Percentiles rank a stretch among this genome's conserved stretches.
These are phyloP conservation scores for Coleophoma eucalyptorum DNA, from an alignment of 2,329 filamentous ascomycete genomes.

Conservation along the genomic window DNA sequence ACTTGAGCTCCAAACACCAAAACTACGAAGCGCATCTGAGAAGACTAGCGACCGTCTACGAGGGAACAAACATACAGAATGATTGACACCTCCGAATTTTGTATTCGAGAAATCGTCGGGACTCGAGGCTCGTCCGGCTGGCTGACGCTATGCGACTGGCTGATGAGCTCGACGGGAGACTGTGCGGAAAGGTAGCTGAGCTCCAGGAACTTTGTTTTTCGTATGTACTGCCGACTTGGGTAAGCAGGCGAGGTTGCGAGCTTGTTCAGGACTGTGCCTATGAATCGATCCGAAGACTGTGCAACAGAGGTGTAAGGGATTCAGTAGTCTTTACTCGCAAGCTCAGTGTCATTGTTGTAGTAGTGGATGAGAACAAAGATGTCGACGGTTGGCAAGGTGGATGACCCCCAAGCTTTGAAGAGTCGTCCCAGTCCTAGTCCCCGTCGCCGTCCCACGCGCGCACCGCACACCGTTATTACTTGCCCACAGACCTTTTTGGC, in stretches of 20 bases:
- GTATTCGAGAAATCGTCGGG: no score
- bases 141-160: conserved; percentile 15
- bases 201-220: neutral
- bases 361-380: neutral
- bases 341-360: no score
- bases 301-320: no score
- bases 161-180: conserved; percentile 6
- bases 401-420: conserved; percentile 18
- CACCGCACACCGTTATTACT: conserved; percentile 4
- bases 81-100: no score
- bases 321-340: no score
- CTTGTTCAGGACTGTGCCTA: no score
- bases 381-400: conserved; percentile 2
- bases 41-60: no score
- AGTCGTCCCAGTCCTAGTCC: conserved; percentile 11
- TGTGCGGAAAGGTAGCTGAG: neutral
- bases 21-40: no score
- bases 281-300: no score
- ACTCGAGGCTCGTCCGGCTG: conserved; percentile 9
- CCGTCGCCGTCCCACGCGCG: conserved; percentile 14
- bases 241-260: neutral
- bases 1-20: no score
- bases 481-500: conserved; percentile 20
- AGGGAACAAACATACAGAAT: no score
- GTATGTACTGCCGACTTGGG: conserved; percentile 1